These are phyloP conservation scores for Rhodosporidiobolus odoratus DNA, from an alignment of 768 basidiomycete species.

Conservation along the genomic window DNA sequence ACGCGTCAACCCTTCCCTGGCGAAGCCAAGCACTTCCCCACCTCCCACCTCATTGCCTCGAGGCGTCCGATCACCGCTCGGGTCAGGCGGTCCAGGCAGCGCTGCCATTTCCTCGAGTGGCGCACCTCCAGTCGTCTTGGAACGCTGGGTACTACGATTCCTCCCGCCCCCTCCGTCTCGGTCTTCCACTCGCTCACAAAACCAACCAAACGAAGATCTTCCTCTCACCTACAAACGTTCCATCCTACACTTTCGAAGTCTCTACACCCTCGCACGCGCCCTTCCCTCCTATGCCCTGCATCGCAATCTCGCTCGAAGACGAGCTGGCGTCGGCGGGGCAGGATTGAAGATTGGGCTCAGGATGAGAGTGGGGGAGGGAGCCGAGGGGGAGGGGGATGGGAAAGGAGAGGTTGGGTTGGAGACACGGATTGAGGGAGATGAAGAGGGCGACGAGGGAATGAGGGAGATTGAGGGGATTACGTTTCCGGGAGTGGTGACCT, in stretches of 20 bases:
- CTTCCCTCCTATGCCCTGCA: constrained; percentile 33
- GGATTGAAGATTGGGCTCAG: constrained; percentile 12
- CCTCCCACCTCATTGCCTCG: not conserved
- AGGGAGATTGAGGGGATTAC: constrained; percentile 10
- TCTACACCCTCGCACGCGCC: constrained; percentile 34
- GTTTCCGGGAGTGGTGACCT: constrained; percentile 34
- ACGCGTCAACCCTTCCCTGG: not conserved
- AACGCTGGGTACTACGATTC: constrained; percentile 8
- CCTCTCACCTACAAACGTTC: constrained; percentile 40
- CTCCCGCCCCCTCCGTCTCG: not conserved
- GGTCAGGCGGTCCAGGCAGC: not conserved
- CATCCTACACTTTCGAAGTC: constrained; percentile 39
- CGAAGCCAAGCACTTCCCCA: not conserved
- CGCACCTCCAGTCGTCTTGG: constrained; percentile 4
- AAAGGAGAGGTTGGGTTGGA: constrained; percentile 7
- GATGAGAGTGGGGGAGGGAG: not conserved
- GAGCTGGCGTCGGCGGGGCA: not conserved
- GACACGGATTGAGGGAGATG: not conserved
- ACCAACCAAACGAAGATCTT: constrained; percentile 29
- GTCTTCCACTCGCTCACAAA: not conserved
- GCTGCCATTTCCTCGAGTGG: not conserved
- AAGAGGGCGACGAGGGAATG: not conserved
- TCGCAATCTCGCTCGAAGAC: constrained; percentile 7
- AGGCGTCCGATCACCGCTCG: not conserved
- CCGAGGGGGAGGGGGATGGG: not conserved